Conservation (phyloP, 192 early-diverging fungal species). For the Geosiphon pyriformis region DNA sequence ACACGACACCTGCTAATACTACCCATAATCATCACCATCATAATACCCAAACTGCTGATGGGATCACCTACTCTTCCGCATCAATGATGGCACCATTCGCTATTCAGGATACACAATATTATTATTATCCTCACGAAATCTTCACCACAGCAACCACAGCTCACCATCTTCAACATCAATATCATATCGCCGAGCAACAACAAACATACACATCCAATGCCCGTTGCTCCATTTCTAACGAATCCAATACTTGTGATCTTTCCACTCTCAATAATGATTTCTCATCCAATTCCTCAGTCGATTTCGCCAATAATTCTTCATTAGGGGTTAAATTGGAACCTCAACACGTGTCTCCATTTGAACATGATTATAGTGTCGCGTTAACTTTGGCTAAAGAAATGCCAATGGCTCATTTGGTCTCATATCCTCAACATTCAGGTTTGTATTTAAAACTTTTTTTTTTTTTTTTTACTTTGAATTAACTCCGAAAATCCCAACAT, state of each 20-base stretch:
- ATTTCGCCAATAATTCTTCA: not conserved
- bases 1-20: too few species aligned
- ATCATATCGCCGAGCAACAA: not conserved
- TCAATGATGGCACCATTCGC: constrained; percentile 14
- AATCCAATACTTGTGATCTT: too few species aligned
- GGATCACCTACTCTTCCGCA: not conserved
- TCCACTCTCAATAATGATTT: not conserved
- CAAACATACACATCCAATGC: not conserved
- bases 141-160: not conserved
- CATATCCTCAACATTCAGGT: constrained; percentile 4
- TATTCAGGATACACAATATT: constrained; percentile 6
- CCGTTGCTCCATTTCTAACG: not conserved
- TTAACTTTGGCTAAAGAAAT: constrained; percentile 19
- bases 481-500: not conserved
- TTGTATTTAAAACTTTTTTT: not conserved
- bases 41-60: too few species aligned
- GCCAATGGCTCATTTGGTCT: not conserved
- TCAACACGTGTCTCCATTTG: not conserved
- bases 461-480: not conserved
- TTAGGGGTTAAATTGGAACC: constrained; percentile 16
- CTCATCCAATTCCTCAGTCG: too few species aligned
- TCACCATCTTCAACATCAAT: not conserved
- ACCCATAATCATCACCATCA: not conserved
- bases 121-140: constrained; percentile 11
- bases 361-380: constrained; percentile 18